Base-by-base conservation (phyloP, 1,284 basidiomycete genomes). In the Ganoderma multipileum region DNA sequence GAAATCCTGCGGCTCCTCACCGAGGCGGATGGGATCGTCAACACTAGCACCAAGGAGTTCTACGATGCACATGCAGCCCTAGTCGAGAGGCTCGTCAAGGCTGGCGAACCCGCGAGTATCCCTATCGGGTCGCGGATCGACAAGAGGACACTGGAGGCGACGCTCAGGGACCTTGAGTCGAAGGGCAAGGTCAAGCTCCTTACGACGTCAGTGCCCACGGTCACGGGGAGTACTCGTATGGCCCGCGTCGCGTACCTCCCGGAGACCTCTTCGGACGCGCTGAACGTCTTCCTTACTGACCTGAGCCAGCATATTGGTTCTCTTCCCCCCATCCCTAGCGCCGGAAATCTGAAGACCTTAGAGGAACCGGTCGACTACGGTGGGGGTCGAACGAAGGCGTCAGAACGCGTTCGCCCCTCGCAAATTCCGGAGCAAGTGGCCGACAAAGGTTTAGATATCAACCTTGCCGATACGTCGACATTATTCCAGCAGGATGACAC, bases 91-190 rank as follows among this genome's bases (percentile, higher is more conserved):
- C 81, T 93, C 73, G 76, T 83, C 6, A 81, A 83, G 61, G 84
- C 85, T 3, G 89, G 89, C 9, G 91, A 92, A 74, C 81, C 87
- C 0, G 87, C 90, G 0, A 93, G 93, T 73, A 86, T 87, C 11
- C 88, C 89, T 33, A 79, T 82, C n/a, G 90, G 91, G 12, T 86
- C 89, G 36, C 85, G 84, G 64, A 85, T 91, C 28, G 94, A 96
- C 77, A 91, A 90, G 77, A 86, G 91, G 14, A 95, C 93, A 0
- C 82, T 89, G 23, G 83, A 83, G 30, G 78, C 84, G 2, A 88
- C 91, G 0, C 80, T 93, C 58, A 84, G 84, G 65, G 86, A 80
- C 28, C 80, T 95, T 72, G 90, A 92, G 77, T 80, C 78, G 50
- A 86, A 85, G 41, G 89, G 89, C 9, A 85, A 87, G 69, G 80